Percentiles rank a stretch among this genome's conserved stretches.
Conservation (phyloP, 306 rosid genomes). For the Lagenaria siceraria region DNA sequence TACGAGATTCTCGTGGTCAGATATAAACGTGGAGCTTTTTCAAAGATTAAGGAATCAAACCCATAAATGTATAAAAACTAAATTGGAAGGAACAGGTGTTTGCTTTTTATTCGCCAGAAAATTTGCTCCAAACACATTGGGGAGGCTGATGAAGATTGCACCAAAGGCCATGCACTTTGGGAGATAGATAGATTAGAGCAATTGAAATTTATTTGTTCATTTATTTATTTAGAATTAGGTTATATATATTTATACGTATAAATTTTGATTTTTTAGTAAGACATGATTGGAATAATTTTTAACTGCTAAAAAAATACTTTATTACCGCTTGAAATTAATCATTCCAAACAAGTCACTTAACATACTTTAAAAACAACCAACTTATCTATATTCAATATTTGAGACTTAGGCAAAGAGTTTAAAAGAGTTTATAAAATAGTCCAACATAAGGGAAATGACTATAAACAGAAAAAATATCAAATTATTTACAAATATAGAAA, state of each 20-base stretch:
- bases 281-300: background rate
- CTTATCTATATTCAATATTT: too few relatives aligned
- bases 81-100: background rate
- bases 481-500: too few relatives aligned
- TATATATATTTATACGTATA: background rate
- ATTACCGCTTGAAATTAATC: too few relatives aligned
- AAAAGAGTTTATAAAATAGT: too few relatives aligned
- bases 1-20: background rate
- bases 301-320: too few relatives aligned
- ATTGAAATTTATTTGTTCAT: background rate
- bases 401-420: too few relatives aligned
- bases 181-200: background rate
- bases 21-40: conserved; percentile 9
- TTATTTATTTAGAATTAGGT: background rate
- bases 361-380: too few relatives aligned
- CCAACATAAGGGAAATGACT: too few relatives aligned
- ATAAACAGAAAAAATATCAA: too few relatives aligned
- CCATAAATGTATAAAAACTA: background rate
- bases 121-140: conserved; percentile 12
- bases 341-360: too few relatives aligned
- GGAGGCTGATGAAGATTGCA: conserved; percentile 1
- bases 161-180: conserved; percentile 8
- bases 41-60: background rate
- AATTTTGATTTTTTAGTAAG: background rate
- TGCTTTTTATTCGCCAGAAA: conserved; percentile 21